A percentile compares a stretch with the other conserved stretches of the same genome.
Evolutionary conservation across 2,329 filamentous ascomycete genomes (phyloP).

Genomic region (Microdochium paspali): DNA sequence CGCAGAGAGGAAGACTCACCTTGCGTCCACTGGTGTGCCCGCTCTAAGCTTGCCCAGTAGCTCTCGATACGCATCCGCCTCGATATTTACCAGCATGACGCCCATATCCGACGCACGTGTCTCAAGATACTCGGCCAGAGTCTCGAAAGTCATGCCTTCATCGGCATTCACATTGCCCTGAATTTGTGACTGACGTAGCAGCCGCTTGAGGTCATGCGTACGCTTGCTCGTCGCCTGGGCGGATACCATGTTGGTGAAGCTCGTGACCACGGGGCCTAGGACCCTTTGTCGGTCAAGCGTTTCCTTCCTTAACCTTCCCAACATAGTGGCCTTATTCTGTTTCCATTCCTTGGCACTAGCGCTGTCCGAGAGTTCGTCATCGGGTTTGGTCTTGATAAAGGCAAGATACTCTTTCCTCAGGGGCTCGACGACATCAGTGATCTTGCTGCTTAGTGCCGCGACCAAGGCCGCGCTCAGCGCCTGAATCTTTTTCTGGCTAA

Average conservation of each 20-base stretch:
- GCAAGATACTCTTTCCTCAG: neutral
- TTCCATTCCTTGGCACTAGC: neutral
- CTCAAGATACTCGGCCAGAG: slow-evolving; percentile 7
- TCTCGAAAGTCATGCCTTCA: slow-evolving; percentile 13
- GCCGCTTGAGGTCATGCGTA: slow-evolving; percentile 15
- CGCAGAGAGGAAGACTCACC: too few relatives aligned
- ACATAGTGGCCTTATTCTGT: slow-evolving; percentile 7
- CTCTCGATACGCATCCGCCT: slow-evolving; percentile 6
- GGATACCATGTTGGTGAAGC: slow-evolving; percentile 14
- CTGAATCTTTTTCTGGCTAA: slow-evolving; percentile 8
- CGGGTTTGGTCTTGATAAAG: neutral
- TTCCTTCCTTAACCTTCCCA: slow-evolving; percentile 6
- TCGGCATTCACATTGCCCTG: slow-evolving; percentile 13
- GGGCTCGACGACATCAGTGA: neutral
- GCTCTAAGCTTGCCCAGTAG: slow-evolving; percentile 7
- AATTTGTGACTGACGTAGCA: slow-evolving; percentile 13
- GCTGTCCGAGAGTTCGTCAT: too few relatives aligned
- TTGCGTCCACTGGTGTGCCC: neutral
- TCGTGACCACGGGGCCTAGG: slow-evolving; percentile 7
- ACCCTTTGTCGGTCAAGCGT: slow-evolving; percentile 6
- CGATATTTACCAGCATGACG: slow-evolving; percentile 10
- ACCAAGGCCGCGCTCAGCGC: slow-evolving; percentile 3
- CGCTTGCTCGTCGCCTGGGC: slow-evolving; percentile 16
- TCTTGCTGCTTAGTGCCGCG: neutral
- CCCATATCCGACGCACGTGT: slow-evolving; percentile 10